Conservation (phyloP, 1,139 yeast species). For the Scheffersomyces parashehatae region DNA sequence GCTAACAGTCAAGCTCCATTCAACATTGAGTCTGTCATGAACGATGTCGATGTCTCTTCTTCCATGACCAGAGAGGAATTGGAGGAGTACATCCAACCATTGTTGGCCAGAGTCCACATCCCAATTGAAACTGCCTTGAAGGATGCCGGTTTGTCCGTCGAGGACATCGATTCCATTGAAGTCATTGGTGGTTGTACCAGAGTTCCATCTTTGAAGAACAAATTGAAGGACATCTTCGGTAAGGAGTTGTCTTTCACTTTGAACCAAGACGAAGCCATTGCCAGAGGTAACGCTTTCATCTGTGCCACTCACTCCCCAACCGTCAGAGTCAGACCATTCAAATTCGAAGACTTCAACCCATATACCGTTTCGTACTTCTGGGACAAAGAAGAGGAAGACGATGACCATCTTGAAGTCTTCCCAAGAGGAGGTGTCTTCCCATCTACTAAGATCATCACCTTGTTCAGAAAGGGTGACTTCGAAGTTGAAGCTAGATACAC, state of each 20-base stretch:
- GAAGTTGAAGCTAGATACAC: constrained; percentile 86
- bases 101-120: constrained; percentile 68
- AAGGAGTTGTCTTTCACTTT: constrained; percentile 90
- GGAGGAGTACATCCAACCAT: constrained; percentile 84
- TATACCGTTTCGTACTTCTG: constrained; percentile 92
- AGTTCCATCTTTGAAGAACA: constrained; percentile 89
- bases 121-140: constrained; percentile 84
- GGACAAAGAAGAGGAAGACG: constrained; percentile 92
- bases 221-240: constrained; percentile 76
- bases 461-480: constrained; percentile 90
- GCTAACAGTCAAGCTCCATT: constrained; percentile 96
- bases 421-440: constrained; percentile 93
- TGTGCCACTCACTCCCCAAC: constrained; percentile 99
- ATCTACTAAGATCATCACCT: constrained; percentile 90
- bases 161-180: constrained; percentile 86
- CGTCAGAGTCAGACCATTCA: constrained; percentile 97
- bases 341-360: constrained; percentile 92
- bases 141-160: constrained; percentile 70
- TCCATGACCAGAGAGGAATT: constrained; percentile 88
- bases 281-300: constrained; percentile 98
- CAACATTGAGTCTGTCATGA: constrained; percentile 94
- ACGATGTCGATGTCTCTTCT: constrained; percentile 93
- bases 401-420: constrained; percentile 94
- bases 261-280: constrained; percentile 99
- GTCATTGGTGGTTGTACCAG: constrained; percentile 98